These are phyloP conservation scores for Pseudoperonospora humuli DNA, from an alignment of 352 stramenopile species.

Conservation along the genomic window DNA sequence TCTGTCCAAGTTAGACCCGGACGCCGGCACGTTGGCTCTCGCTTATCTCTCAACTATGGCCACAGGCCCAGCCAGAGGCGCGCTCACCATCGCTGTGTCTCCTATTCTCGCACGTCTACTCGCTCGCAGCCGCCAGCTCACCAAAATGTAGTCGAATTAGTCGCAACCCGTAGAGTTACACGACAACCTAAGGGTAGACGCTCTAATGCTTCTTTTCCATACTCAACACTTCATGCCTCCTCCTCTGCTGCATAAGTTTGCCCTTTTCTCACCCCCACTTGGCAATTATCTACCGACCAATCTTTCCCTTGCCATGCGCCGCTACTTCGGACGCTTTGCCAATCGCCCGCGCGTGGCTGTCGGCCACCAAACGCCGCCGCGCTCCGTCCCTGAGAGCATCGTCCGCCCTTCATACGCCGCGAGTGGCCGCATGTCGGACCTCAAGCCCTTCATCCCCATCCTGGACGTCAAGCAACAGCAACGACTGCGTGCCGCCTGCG, in stretches of 20 bases:
- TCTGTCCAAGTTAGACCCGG: constrained; percentile 54
- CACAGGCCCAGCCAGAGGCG: constrained; percentile 57
- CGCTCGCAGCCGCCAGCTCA: constrained; percentile 25
- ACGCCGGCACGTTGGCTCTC: constrained; percentile 59
- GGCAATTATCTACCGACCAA: neutral
- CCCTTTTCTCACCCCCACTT: constrained; percentile 5
- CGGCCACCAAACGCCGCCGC: constrained; percentile 40
- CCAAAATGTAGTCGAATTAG: constrained; percentile 17
- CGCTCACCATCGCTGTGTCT: constrained; percentile 63
- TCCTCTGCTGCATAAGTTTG: constrained; percentile 1
- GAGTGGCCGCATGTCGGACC: constrained; percentile 51
- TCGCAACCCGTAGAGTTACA: constrained; percentile 1
- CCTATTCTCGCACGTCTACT: constrained; percentile 67
- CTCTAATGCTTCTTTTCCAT: neutral
- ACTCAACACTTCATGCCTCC: neutral
- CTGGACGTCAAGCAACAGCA: constrained; percentile 57
- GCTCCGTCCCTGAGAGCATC: constrained; percentile 47
- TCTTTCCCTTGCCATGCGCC: constrained; percentile 12
- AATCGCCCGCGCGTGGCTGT: constrained; percentile 35
- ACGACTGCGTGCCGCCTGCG: constrained; percentile 58
- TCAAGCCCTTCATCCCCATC: constrained; percentile 74
- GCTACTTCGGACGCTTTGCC: constrained; percentile 27
- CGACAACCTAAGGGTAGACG: neutral
- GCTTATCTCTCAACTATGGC: constrained; percentile 92
- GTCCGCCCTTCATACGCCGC: constrained; percentile 52